Base-by-base conservation (phyloP, 2,329 filamentous ascomycete genomes). In the Sphaerulina musiva region DNA sequence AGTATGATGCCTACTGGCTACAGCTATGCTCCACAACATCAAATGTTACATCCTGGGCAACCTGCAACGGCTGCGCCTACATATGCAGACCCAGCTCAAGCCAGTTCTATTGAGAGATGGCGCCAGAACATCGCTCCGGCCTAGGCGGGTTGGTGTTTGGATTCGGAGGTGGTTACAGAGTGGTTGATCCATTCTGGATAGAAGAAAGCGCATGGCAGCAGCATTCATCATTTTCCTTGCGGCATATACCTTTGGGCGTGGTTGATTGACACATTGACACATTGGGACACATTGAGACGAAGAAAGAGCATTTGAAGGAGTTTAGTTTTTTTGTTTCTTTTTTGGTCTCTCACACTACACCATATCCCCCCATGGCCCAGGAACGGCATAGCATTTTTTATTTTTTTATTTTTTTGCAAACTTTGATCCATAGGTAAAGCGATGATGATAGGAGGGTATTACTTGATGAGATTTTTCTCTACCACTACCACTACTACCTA, bases 101-200 rank as follows among this genome's bases (percentile, higher is more conserved):
- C 41, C 20, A 45, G 31, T 29, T 45, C 48, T 9, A 51, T 51
- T 31, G 48, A 51, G 42, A 17, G 48, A 40, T 51, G 48, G 48
- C 42, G 48, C 14, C 48, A 51, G 48, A 45, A 31, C 38, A 51
- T 51, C 23, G 42, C 41, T 11, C 48, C 48, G 14, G 48, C 48
- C 9, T 51, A 46, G 26, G 42, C 14, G 14, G 14, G 14, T 17
- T 17, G 14, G 14, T 17, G 14, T 17, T 17, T 17, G 11, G 42
- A 26, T 20, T 20, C 3, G 29, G 42, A 42, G 2, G 23, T n/a
- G 40, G 9, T 17, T n/a, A 10, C 11, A 17, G 40, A 23, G 34
- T n/a, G 40, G 4, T 11, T n/a, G 11, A 20, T 43, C 10, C 14
- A n/a, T 12, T 17, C 14, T 43, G 14, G 40, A n/a, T 5, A 17